Percentiles rank a stretch among this genome's conserved stretches.
Evolutionary conservation across 352 stramenopile genomes (phyloP).

Genomic region (Pythium plurisporium): DNA sequence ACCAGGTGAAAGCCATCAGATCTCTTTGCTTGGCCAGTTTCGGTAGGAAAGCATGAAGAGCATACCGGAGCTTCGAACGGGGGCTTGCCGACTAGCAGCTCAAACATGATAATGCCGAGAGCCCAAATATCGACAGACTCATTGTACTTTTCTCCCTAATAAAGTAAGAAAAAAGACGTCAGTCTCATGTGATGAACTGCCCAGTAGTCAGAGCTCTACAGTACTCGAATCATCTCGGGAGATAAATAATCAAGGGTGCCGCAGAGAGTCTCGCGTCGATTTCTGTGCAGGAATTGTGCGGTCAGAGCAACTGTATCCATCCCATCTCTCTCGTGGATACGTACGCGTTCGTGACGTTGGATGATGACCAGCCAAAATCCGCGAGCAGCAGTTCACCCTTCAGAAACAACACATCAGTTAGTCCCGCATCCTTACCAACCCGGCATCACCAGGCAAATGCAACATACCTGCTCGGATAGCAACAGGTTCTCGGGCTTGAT

Average conservation of each 20-base stretch:
- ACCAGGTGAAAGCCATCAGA: no score
- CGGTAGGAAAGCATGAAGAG: background rate
- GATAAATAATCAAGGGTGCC: slow-evolving; percentile 99
- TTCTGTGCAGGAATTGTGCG: slow-evolving; percentile 32
- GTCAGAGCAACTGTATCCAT: no score
- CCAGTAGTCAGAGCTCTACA: no score
- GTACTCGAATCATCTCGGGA: slow-evolving; percentile 97
- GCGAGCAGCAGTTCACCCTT: slow-evolving; percentile 96
- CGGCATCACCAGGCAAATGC: background rate
- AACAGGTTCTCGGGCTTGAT: slow-evolving; percentile 97
- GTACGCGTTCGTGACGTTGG: slow-evolving; percentile 73
- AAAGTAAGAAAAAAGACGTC: background rate
- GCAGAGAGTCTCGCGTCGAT: slow-evolving; percentile 96
- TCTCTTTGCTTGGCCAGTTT: no score
- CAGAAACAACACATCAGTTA: slow-evolving; percentile 9
- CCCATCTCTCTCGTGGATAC: no score
- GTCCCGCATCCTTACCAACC: no score
- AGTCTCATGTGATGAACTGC: no score
- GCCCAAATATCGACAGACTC: slow-evolving; percentile 99
- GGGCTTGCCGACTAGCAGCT: slow-evolving; percentile 95
- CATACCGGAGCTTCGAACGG: slow-evolving; percentile 89
- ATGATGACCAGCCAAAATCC: slow-evolving; percentile 99
- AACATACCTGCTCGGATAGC: slow-evolving; percentile 32
- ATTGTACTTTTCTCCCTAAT: slow-evolving; percentile 93
- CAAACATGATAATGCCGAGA: slow-evolving; percentile 98